phyloP scores from a whole-genome alignment of 768 basidiomycete species.

The Fistulinella prunicolor region DNA sequence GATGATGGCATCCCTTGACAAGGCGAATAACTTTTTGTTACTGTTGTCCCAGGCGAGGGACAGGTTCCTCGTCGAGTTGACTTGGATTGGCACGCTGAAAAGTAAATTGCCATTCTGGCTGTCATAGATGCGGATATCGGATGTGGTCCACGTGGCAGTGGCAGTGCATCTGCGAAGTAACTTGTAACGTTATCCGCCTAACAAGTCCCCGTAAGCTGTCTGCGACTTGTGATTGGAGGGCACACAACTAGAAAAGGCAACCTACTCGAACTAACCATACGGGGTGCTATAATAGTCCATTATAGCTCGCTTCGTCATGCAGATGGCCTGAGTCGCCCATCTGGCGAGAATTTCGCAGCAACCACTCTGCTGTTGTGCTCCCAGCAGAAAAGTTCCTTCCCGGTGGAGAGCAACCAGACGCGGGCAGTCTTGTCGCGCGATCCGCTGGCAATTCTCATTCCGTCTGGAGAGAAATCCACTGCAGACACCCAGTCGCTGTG shows the following conservation, averaged over 20 bases:
- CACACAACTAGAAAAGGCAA: too few species aligned
- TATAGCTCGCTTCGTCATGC: too few species aligned
- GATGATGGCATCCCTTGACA: not conserved
- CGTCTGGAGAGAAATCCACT: too few species aligned
- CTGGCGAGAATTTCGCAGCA: not conserved
- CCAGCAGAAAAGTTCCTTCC: not conserved
- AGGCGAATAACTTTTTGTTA: not conserved
- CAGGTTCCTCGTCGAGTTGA: not conserved
- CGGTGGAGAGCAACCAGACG: not conserved
- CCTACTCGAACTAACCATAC: too few species aligned
- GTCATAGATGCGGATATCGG: not conserved
- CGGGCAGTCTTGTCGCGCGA: too few species aligned
- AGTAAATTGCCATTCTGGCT: not conserved
- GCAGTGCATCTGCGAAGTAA: not conserved
- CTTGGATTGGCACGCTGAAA: not conserved
- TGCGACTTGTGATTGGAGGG: too few species aligned
- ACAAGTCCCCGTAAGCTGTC: too few species aligned
- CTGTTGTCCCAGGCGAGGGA: not conserved
- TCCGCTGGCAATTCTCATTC: too few species aligned
- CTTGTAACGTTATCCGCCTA: too few species aligned
- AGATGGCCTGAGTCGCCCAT: too few species aligned
- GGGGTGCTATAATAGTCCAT: too few species aligned
- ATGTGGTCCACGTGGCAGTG: not conserved
- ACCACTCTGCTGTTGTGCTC: not conserved
- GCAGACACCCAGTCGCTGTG: too few species aligned